Evolutionary conservation across 2,329 filamentous ascomycete genomes (phyloP), one percentile per base, ranked within the genome.

Genomic region (Erysiphe pisi): DNA sequence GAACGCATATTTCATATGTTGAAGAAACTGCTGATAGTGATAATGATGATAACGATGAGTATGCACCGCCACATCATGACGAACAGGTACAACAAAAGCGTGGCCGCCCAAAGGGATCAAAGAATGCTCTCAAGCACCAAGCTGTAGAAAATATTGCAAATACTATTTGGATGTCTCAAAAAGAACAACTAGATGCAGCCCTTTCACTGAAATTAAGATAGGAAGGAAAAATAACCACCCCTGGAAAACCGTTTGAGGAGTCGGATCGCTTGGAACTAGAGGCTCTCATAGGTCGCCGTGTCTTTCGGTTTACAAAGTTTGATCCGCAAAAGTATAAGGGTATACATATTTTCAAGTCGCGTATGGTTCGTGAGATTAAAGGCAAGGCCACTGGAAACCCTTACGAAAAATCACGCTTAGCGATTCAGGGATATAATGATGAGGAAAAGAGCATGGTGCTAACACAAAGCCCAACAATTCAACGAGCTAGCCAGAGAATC

Each of bases 301-400:
- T 75, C 36, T 75, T 75, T n/a, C 20, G n/a, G 4, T 75, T 75
- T 40, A 40, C 25, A 18, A 75, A 75, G n/a, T 52, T 52, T 47
- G 28, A 56, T 36, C 0, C 45, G 2, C 18, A 16, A 6, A 45
- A 73, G 40, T 6, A 73, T 12, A 16, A 36, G 12, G 47, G 22
- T 6, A 47, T 40, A 71, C n/a, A 36, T 40, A 68, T 68, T 1
- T 68, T 68, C 25, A 68, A 36, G 14, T 68, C 61, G 9, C n/a
- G 61, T 16, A 8, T 68, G 18, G 61, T 68, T 16, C 16, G 25
- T 18, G 61, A 68, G 36, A 36, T 68, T 36, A 36, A 36, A 36
- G 31, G 58, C 12, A 63, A 25, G 8, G n/a, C 16, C 12, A 63
- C 58, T 20, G 3, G 3, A 22, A 3, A 1, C 16, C 58, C 58